Percentiles rank a stretch among this genome's conserved stretches.
Conservation (phyloP, 192 early-diverging fungal species). For the Gigaspora rosea region DNA sequence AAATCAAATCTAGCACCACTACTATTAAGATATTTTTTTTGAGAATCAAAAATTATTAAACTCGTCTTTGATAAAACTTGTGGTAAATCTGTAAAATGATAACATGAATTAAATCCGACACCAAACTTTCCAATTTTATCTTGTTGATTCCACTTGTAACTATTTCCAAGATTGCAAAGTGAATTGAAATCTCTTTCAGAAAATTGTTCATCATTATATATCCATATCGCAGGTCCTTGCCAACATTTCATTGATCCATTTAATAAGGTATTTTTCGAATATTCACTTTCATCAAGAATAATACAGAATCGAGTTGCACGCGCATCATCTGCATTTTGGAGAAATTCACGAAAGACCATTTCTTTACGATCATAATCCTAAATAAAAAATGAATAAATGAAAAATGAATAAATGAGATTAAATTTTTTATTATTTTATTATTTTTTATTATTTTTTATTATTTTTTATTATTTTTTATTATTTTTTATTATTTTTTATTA, state of each 20-base stretch:
- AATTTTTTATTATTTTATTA: too few species aligned
- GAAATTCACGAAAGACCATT: too few species aligned
- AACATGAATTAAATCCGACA: slow-evolving; percentile 37
- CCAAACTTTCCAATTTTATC: slow-evolving; percentile 41
- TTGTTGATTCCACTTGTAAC: slow-evolving; percentile 26
- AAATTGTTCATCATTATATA: slow-evolving; percentile 39
- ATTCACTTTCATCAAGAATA: slow-evolving; percentile 27
- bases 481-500: too few species aligned
- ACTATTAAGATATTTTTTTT: slow-evolving; percentile 3
- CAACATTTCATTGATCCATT: slow-evolving; percentile 32
- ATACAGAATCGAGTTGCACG: slow-evolving; percentile 33
- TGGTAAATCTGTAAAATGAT: slow-evolving; percentile 42
- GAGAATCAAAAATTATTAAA: slow-evolving; percentile 40
- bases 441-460: too few species aligned
- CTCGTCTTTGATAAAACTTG: slow-evolving; percentile 36
- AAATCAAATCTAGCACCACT: not conserved
- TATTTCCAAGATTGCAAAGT: slow-evolving; percentile 27
- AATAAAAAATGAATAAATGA: too few species aligned
- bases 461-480: too few species aligned
- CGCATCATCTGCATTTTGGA: slow-evolving; percentile 30
- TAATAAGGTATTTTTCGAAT: slow-evolving; percentile 18
- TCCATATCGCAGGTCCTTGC: slow-evolving; percentile 41
- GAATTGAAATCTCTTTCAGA: slow-evolving; percentile 26
- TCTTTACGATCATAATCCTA: too few species aligned
- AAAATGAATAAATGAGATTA: too few species aligned